Percentiles rank a stretch among this genome's conserved stretches.
Evolutionary conservation across 768 basidiomycete species (phyloP).

Genomic region (Pisolithus microcarpus): DNA sequence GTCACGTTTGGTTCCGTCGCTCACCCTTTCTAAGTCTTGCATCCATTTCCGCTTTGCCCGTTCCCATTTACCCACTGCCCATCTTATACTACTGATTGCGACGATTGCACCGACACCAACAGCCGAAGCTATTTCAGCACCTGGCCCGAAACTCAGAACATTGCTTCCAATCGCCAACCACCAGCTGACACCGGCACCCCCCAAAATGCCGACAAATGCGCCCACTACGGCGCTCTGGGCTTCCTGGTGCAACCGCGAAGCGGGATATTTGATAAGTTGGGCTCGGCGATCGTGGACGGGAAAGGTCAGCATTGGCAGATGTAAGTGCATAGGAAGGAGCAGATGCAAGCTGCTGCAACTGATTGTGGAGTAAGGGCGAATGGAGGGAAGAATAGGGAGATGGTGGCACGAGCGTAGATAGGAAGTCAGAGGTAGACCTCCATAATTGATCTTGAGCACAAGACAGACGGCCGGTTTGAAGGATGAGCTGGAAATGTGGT

Average conservation of each 20-base stretch:
- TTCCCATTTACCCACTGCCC: slow-evolving; percentile 64
- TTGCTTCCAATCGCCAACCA: slow-evolving; percentile 37
- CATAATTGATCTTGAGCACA: slow-evolving; percentile 39
- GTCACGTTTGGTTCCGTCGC: slow-evolving; percentile 58
- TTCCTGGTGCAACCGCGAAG: slow-evolving; percentile 52
- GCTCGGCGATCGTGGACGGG: slow-evolving; percentile 46
- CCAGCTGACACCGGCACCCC: slow-evolving; percentile 53
- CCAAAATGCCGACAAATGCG: slow-evolving; percentile 40
- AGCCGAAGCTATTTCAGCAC: slow-evolving; percentile 50
- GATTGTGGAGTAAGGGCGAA: slow-evolving; percentile 54
- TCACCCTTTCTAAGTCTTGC: slow-evolving; percentile 58
- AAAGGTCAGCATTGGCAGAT: slow-evolving; percentile 37
- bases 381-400: slow-evolving; percentile 24
- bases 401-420: slow-evolving; percentile 32
- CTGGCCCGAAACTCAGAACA: slow-evolving; percentile 27
- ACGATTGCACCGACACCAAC: slow-evolving; percentile 52
- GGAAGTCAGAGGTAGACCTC: slow-evolving; percentile 33
- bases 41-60: slow-evolving; percentile 59
- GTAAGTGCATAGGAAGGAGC: slow-evolving; percentile 42
- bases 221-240: slow-evolving; percentile 53
- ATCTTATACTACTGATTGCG: slow-evolving; percentile 44
- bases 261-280: slow-evolving; percentile 51
- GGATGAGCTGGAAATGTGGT: slow-evolving; percentile 42
- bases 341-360: slow-evolving; percentile 44
- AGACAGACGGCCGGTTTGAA: slow-evolving; percentile 55